Conservation (phyloP, 768 basidiomycete species). For the Pisolithus tinctorius region DNA sequence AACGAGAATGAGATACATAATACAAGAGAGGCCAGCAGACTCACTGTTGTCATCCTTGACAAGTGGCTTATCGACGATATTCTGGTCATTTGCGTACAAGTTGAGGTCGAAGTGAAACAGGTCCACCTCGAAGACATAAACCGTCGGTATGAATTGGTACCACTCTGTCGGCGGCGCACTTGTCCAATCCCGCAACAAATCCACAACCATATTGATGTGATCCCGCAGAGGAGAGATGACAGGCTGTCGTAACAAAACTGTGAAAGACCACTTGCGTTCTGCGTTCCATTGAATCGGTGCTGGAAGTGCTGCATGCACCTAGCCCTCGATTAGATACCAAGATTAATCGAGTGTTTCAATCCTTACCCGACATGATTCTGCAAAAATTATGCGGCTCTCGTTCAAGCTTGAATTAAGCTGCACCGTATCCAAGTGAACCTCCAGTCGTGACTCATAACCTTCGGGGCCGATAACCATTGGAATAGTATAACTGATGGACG, state of each 20-base stretch:
- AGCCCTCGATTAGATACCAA: background rate
- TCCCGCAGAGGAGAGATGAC: constrained; percentile 78
- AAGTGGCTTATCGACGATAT: constrained; percentile 88
- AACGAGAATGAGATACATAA: background rate
- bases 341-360: constrained; percentile 10
- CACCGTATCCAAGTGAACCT: constrained; percentile 79
- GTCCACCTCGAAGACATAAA: constrained; percentile 65
- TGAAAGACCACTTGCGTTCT: constrained; percentile 71
- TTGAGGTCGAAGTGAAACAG: constrained; percentile 74
- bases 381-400: constrained; percentile 69
- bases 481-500: constrained; percentile 78
- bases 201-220: constrained; percentile 90
- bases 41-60: constrained; percentile 80
- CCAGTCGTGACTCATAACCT: constrained; percentile 76
- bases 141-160: constrained; percentile 75
- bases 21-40: constrained; percentile 2
- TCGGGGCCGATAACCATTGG: constrained; percentile 68
- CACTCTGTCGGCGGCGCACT: constrained; percentile 77
- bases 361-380: constrained; percentile 71
- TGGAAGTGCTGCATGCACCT: constrained; percentile 73
- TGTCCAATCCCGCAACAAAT: constrained; percentile 89
- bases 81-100: constrained; percentile 89
- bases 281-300: constrained; percentile 79
- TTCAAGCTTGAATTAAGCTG: constrained; percentile 80
- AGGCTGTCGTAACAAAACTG: constrained; percentile 66